Percentiles rank a stretch among this genome's conserved stretches.
Conservation (phyloP, 1,284 basidiomycete genomes). For the Neolentinus lepideus region DNA sequence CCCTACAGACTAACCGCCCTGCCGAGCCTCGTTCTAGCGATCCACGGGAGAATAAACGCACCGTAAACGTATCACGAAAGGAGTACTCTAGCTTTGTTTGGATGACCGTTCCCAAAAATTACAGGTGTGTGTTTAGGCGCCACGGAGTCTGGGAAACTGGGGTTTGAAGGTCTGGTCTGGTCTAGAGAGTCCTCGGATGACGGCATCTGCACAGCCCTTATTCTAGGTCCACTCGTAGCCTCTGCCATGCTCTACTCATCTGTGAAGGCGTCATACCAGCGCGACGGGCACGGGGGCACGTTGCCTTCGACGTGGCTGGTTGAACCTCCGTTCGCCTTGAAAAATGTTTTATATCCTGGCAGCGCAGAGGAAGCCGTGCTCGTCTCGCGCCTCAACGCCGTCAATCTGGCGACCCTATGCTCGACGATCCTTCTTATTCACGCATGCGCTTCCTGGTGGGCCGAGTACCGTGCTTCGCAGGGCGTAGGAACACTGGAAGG, state of each 20-base stretch:
- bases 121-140: slow-evolving; percentile 43
- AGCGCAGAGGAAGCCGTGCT: slow-evolving; percentile 57
- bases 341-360: slow-evolving; percentile 32
- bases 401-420: slow-evolving; percentile 75
- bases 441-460: slow-evolving; percentile 66
- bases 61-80: slow-evolving; percentile 26
- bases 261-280: slow-evolving; percentile 16
- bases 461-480: slow-evolving; percentile 43
- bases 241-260: slow-evolving; percentile 55
- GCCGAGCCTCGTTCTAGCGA: slow-evolving; percentile 38
- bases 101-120: slow-evolving; percentile 89
- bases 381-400: slow-evolving; percentile 65
- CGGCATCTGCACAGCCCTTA: slow-evolving; percentile 73
- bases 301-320: slow-evolving; percentile 68
- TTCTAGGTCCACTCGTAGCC: slow-evolving; percentile 74
- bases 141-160: not conserved
- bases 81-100: slow-evolving; percentile 65
- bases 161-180: not conserved
- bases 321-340: slow-evolving; percentile 52
- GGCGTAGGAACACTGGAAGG: slow-evolving; percentile 30
- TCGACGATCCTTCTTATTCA: slow-evolving; percentile 75
- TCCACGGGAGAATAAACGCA: slow-evolving; percentile 35
- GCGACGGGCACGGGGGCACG: slow-evolving; percentile 17
- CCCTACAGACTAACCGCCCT: slow-evolving; percentile 21
- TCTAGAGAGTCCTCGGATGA: slow-evolving; percentile 75